Evolutionary conservation across 306 rosid genomes (phyloP), one percentile per base, ranked within the genome.

Genomic region (Lathyrus oleraceus): DNA sequence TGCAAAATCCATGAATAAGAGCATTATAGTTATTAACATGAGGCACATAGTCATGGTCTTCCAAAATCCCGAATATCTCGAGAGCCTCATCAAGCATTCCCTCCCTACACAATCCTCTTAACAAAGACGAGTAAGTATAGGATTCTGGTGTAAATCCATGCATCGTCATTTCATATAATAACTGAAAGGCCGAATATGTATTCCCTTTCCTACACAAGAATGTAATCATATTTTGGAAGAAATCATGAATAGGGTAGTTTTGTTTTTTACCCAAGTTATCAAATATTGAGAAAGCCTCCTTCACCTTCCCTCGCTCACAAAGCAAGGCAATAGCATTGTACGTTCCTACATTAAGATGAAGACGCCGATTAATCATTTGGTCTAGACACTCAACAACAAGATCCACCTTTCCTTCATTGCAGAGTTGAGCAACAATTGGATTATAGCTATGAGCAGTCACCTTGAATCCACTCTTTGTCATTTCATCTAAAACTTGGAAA

Each of bases 41-140:
- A 39, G 92, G 97, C 71, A 70, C 76, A 45, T 79, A 71, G 57
- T 57, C 69, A 61, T 84, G 75, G 65, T 93, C 96, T 78, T 88
- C 97, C 91, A 94, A 88, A 36, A 88, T 73, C 74, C 65, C 43
- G 72, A 88, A 87, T 61, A 94, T 83, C 85, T 87, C 89, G 65
- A 87, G 78, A 64, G 96, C 97, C 80, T 79, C 95, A 49, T 87
- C 72, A n/a, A 90, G 72, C 98, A 90, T 90, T 60, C 92, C 96
- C 79, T 94, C 98, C 76, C 67, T 25, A 77, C 97, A 94, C 87
- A 94, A 60, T 47, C 98, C 98, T 83, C 91, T 82, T 67, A 94
- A 82, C 90, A 94, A 76, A 61, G 96, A 85, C 13, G 97, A 90
- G 58, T 94, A 85, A 5, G 97, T 88, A 67, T 77, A 83, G 30